These are phyloP conservation scores for Botrytis squamosa DNA, from an alignment of 2,329 filamentous ascomycete genomes.

Conservation along the genomic window DNA sequence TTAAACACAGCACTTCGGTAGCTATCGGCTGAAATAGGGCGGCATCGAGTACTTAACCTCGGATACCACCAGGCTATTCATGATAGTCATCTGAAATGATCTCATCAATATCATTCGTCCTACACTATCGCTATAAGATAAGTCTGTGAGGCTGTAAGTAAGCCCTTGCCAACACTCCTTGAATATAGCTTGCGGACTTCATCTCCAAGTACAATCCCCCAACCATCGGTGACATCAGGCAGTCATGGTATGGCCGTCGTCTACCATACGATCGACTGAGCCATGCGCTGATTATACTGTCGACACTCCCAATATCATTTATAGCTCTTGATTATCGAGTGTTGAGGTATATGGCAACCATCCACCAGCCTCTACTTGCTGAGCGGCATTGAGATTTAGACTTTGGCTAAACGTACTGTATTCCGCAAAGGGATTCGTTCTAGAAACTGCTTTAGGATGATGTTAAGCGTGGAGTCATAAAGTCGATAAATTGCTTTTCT, in stretches of 20 bases:
- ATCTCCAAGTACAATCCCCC: slow-evolving; percentile 2
- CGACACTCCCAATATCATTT: neutral
- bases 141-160: slow-evolving; percentile 7
- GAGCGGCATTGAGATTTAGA: neutral
- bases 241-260: neutral
- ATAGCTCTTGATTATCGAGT: neutral
- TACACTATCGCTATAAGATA: neutral
- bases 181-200: neutral
- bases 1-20: neutral
- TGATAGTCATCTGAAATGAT: slow-evolving; percentile 10
- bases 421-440: neutral
- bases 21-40: neutral
- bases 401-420: neutral
- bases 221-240: neutral
- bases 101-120: slow-evolving; percentile 11
- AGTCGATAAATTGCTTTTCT: neutral
- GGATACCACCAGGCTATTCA: slow-evolving; percentile 1
- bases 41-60: neutral
- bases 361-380: neutral
- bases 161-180: neutral
- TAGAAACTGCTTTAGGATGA: neutral
- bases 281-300: neutral
- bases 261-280: neutral
- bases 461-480: neutral
- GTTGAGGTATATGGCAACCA: neutral